These are phyloP conservation scores for Berkeleyomyces rouxiae DNA, from an alignment of 2,329 filamentous ascomycete genomes.

Conservation along the genomic window DNA sequence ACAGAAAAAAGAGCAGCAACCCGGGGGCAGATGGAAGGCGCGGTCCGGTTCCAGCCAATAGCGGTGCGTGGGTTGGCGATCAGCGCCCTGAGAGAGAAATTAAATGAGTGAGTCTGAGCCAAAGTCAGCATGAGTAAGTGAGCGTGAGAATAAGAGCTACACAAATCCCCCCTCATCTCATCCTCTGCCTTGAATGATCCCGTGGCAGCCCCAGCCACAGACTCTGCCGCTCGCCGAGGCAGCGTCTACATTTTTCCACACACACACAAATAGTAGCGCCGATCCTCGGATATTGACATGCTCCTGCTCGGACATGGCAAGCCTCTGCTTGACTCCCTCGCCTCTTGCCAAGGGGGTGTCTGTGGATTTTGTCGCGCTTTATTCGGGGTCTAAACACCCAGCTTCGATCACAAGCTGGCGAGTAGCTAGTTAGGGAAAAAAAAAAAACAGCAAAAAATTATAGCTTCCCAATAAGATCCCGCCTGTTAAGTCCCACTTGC, in stretches of 20 bases:
- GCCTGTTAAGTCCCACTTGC: neutral
- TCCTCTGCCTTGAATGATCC: neutral
- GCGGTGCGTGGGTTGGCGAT: too few species aligned
- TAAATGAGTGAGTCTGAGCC: too few species aligned
- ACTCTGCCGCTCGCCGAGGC: neutral
- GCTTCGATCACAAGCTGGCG: neutral
- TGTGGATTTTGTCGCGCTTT: neutral
- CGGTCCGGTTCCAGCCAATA: neutral
- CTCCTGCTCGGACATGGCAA: neutral
- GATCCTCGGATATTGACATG: slow-evolving; percentile 6
- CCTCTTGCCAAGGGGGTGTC: neutral
- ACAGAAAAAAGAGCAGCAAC: neutral
- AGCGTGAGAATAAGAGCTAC: too few species aligned
- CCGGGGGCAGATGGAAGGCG: neutral
- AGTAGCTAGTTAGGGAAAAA: neutral
- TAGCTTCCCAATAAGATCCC: neutral
- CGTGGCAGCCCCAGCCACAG: neutral
- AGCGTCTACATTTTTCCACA: too few species aligned
- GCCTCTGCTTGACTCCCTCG: neutral
- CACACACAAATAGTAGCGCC: neutral
- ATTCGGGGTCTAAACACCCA: neutral
- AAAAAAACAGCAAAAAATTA: neutral
- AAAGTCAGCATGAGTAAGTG: too few species aligned
- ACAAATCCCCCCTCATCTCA: neutral
- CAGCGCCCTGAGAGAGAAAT: too few species aligned